phyloP scores from a whole-genome alignment of 805 yeast species.

The Myxozyma kluyveri region DNA sequence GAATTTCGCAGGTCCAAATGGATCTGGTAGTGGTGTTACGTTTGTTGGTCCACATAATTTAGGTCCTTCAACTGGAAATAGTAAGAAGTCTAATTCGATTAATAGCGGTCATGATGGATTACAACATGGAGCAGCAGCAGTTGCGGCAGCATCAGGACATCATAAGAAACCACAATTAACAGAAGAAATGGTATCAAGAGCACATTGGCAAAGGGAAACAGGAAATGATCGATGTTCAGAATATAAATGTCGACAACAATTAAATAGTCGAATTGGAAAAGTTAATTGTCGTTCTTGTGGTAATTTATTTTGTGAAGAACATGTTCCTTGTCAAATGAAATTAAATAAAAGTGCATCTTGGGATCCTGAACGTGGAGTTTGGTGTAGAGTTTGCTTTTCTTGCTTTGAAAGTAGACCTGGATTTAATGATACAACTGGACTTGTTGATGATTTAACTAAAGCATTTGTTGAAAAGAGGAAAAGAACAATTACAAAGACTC shows the following conservation, averaged over 20 bases:
- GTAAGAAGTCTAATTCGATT: not conserved
- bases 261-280: slow-evolving; percentile 54
- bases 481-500: slow-evolving; percentile 46
- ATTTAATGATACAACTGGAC: slow-evolving; percentile 47
- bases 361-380: slow-evolving; percentile 52
- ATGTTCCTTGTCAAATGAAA: slow-evolving; percentile 54
- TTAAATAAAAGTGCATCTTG: slow-evolving; percentile 50
- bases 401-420: slow-evolving; percentile 62
- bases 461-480: slow-evolving; percentile 47
- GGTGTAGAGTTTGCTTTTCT: slow-evolving; percentile 65
- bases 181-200: slow-evolving; percentile 44
- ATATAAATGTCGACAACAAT: slow-evolving; percentile 43
- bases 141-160: not conserved
- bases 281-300: slow-evolving; percentile 81
- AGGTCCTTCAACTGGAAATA: not conserved
- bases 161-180: slow-evolving; percentile 24
- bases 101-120: not conserved
- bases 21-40: slow-evolving; percentile 13
- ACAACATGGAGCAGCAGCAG: not conserved
- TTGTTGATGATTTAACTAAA: slow-evolving; percentile 45
- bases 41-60: slow-evolving; percentile 19
- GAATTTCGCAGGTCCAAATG: not conserved
- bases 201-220: slow-evolving; percentile 58
- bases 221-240: slow-evolving; percentile 46
- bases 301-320: slow-evolving; percentile 60